Evolutionary conservation across 2,329 filamentous ascomycete genomes (phyloP).

Genomic region (Fusarium marasasianum): DNA sequence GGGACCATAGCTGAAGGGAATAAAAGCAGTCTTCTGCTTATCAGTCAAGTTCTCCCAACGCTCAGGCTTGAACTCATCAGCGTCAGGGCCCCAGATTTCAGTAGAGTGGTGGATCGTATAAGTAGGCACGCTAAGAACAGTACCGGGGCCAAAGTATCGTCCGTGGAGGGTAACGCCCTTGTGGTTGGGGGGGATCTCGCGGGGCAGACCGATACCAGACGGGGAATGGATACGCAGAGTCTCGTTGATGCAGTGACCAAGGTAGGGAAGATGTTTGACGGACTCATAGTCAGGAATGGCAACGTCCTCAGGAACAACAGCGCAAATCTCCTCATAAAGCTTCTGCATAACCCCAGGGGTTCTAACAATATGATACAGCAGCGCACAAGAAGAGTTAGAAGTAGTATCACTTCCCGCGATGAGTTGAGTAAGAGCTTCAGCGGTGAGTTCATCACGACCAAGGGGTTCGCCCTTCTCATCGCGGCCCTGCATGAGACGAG

Average conservation of each 20-base stretch:
- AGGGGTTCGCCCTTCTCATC: conserved; percentile 82
- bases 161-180: conserved; percentile 73
- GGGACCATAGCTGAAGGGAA: conserved; percentile 78
- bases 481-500: conserved; percentile 84
- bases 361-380: conserved; percentile 78
- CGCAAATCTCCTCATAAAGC: conserved; percentile 78
- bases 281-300: conserved; percentile 76
- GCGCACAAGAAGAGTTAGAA: conserved; percentile 82
- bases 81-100: conserved; percentile 77
- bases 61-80: conserved; percentile 78
- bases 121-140: conserved; percentile 80
- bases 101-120: conserved; percentile 84
- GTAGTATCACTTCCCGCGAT: conserved; percentile 84
- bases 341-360: conserved; percentile 77
- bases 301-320: conserved; percentile 66
- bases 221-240: conserved; percentile 88
- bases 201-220: conserved; percentile 84
- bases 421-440: conserved; percentile 88
- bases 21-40: conserved; percentile 77
- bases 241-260: conserved; percentile 81
- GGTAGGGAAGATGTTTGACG: conserved; percentile 79
- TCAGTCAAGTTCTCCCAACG: conserved; percentile 73
- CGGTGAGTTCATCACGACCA: conserved; percentile 81
- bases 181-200: conserved; percentile 72
- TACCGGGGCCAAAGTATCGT: conserved; percentile 78